phyloP scores from a whole-genome alignment of 2,329 filamentous ascomycete species.

The Xylariaceae sp. region DNA sequence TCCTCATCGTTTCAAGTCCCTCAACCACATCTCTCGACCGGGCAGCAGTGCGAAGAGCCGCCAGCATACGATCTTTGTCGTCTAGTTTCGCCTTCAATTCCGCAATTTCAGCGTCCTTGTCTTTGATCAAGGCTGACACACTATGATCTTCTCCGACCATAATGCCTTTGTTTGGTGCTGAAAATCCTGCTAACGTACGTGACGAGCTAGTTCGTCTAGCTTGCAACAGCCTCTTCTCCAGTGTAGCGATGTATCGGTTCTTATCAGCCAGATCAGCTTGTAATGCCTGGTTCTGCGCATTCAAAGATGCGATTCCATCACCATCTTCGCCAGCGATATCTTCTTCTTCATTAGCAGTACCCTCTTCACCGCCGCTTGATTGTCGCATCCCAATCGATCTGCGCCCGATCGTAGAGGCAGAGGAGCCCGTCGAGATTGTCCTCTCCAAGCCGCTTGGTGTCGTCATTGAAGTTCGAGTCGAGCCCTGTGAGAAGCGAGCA shows the following conservation, averaged over 20 bases:
- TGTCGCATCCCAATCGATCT: slow-evolving; percentile 45
- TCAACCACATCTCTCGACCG: slow-evolving; percentile 82
- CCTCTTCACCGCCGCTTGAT: slow-evolving; percentile 37
- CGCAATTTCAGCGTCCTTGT: slow-evolving; percentile 89
- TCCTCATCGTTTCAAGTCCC: slow-evolving; percentile 33
- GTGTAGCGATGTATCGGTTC: slow-evolving; percentile 89
- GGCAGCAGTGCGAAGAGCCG: slow-evolving; percentile 78
- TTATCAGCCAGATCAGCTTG: slow-evolving; percentile 96
- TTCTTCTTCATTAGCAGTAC: slow-evolving; percentile 54
- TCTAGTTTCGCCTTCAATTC: slow-evolving; percentile 86
- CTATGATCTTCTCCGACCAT: slow-evolving; percentile 77
- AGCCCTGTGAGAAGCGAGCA: slow-evolving; percentile 59
- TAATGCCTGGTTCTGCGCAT: slow-evolving; percentile 84
- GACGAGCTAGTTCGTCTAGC: slow-evolving; percentile 87
- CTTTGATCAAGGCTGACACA: slow-evolving; percentile 66
- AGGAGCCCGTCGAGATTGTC: slow-evolving; percentile 64
- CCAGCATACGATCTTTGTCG: slow-evolving; percentile 92
- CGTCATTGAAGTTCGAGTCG: slow-evolving; percentile 65
- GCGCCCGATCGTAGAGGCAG: slow-evolving; percentile 55
- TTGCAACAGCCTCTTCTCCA: slow-evolving; percentile 89
- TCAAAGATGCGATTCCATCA: slow-evolving; percentile 76
- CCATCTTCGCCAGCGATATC: slow-evolving; percentile 77
- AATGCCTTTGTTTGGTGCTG: slow-evolving; percentile 56
- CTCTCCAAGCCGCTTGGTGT: slow-evolving; percentile 61
- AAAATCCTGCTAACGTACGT: slow-evolving; percentile 72